These are phyloP conservation scores for Rossbeevera mucosa DNA, from an alignment of 768 basidiomycete genomes.

Conservation along the genomic window DNA sequence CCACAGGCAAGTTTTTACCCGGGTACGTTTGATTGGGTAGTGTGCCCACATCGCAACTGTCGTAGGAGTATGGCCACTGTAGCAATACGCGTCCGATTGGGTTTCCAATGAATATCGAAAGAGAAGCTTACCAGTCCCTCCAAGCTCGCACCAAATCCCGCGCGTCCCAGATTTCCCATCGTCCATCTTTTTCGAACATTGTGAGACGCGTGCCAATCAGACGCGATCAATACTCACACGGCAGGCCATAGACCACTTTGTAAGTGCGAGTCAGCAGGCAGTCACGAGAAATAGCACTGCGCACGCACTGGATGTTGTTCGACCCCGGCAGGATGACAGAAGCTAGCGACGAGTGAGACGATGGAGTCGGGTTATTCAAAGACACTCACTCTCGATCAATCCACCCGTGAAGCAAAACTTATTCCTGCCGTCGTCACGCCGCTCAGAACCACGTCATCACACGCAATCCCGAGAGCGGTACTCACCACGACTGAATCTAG, in stretches of 20 bases:
- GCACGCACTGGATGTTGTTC: constrained; percentile 33
- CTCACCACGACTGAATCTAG: constrained; percentile 31
- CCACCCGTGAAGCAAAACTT: constrained; percentile 84
- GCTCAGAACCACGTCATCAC: neutral
- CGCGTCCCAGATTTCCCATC: constrained; percentile 50
- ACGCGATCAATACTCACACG: constrained; percentile 26
- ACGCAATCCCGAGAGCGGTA: neutral
- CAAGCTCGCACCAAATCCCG: constrained; percentile 52
- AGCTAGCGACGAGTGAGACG: constrained; percentile 21
- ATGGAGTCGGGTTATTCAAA: neutral
- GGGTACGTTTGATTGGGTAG: constrained; percentile 66
- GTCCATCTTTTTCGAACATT: constrained; percentile 37
- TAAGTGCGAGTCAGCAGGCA: constrained; percentile 5
- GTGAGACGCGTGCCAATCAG: constrained; percentile 6
- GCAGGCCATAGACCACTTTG: constrained; percentile 47
- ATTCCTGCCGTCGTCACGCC: constrained; percentile 35
- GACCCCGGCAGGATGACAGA: constrained; percentile 40
- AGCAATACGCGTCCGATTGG: constrained; percentile 1
- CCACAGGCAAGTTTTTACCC: constrained; percentile 40
- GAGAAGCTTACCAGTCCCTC: constrained; percentile 55
- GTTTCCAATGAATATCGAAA: constrained; percentile 3
- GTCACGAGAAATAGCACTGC: neutral
- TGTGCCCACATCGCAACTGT: constrained; percentile 73
- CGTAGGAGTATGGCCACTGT: constrained; percentile 53
- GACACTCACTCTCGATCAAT: constrained; percentile 45